Evolutionary conservation across 1,284 basidiomycete genomes (phyloP).

Genomic region (Pholiota adiposa): DNA sequence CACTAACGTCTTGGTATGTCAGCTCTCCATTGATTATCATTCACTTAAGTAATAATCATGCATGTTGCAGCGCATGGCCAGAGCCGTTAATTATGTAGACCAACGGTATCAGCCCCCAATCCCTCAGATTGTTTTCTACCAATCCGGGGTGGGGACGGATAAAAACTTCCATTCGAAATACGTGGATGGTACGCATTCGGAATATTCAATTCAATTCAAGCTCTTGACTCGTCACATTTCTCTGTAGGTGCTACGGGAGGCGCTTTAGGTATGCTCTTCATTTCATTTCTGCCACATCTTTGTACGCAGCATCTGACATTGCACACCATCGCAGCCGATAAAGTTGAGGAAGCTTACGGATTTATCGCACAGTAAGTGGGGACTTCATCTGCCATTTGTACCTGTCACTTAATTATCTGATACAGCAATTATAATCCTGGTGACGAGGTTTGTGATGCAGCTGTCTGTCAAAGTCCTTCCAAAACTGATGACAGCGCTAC

Average conservation of each 20-base stretch:
- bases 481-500: background rate
- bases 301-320: background rate
- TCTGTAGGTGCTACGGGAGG: conserved; percentile 60
- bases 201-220: too few species aligned
- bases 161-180: conserved; percentile 59
- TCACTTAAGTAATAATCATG: background rate
- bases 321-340: conserved; percentile 47
- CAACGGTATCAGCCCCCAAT: conserved; percentile 48
- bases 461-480: background rate
- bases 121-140: conserved; percentile 72
- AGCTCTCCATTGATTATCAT: background rate
- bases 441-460: conserved; percentile 55
- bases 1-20: conserved; percentile 64
- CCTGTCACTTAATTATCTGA: background rate
- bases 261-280: conserved; percentile 48
- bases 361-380: conserved; percentile 71
- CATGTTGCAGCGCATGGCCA: conserved; percentile 44
- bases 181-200: conserved; percentile 44
- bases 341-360: conserved; percentile 74
- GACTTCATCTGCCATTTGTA: background rate
- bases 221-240: background rate
- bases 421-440: conserved; percentile 67
- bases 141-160: conserved; percentile 69
- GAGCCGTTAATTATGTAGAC: conserved; percentile 63
- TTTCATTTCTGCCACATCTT: background rate